Evolutionary conservation across 805 yeast genomes (phyloP), one percentile per base, ranked within the genome.

Genomic region (Metschnikowia similis): DNA sequence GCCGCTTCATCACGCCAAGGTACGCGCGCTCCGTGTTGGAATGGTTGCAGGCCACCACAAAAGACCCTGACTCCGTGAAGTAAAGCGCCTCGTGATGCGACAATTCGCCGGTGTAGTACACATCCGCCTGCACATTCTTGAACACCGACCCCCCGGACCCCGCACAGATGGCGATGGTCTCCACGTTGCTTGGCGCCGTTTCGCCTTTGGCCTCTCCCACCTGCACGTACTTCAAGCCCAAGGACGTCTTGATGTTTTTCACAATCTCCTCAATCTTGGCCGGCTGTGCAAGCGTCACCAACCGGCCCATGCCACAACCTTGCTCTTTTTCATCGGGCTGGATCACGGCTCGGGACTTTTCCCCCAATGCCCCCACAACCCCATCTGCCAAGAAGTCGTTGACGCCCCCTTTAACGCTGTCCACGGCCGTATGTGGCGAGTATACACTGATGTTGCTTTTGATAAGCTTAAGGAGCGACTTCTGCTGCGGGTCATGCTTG

Each of bases 361-460:
- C 65, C 62, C 48, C 49, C 52, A 79, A 51, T 1, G 61, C 59
- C 7, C 56, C 48, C 7, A 65, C 61, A 6, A 85, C 67, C 2
- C 88, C 87, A 35, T 79, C 81, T 0, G 81, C 86, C 38, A 94
- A 74, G 86, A 96, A 94, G 64, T 90, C 98, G 58, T 94, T 94
- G 54, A 94, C 97, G 21, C 99, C 99, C n/a, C 85, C 87, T 10
- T 68, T 66, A 8, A 94, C 94, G 26, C 97, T 92, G 67, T 94
- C 99, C 3, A 94, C 87, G 0, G 98, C 90, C 0, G 99, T 92
- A 63, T 94, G 99, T 27, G 99, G 99, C 48, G 85, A 85, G 65
- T 94, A 94, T 1, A 94, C 99, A 44, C 90, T 81, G 49, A 94
- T 80, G n/a, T 88, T 87, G 51, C 83, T 77, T 56, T 83, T 84